Base-by-base conservation (phyloP, 2,329 filamentous ascomycete species). In the Fusarium xyrophilum region DNA sequence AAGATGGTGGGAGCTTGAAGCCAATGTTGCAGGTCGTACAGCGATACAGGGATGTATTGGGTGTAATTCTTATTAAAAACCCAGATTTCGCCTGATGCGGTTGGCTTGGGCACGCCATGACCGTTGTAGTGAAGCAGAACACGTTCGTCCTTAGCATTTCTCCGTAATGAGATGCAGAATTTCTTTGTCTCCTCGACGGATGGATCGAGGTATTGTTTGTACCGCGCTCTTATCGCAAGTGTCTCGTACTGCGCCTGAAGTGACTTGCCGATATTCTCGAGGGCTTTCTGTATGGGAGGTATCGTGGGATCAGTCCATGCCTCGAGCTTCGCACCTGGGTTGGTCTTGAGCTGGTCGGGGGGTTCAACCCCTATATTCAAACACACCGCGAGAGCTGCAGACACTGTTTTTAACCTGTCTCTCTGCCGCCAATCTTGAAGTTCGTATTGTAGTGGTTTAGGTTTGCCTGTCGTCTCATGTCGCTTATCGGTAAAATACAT, bases 401-500 rank as follows among this genome's bases (percentile, higher is more conserved):
- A 97, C 9, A 99, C 94, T 0, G 96, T 99, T 83, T 99, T 99
- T 66, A 98, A 84, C 17, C 96, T 88, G 78, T 99, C 96, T 72
- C 93, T 90, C 92, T 98, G 97, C 61, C 96, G 91, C 96, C 96
- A 99, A 78, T 98, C 96, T 76, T 97, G 92, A 9, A 97, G 82
- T 67, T 88, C 84, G 70, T 87, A 87, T 28, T 82, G 79, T 21
- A 84, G 85, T 54, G 88, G 86, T 76, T 93, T 93, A 19, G 93
- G 93, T 71, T 94, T 93, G 25, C 93, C 96, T 36, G 93, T 95
- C 25, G 93, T 96, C 78, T 98, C 96, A 80, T 99, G 96, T 55
- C 95, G 91, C 80, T 98, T 98, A 80, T 99, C 96, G 68, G 95
- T 97, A 79, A 92, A 99, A 81, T 99, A 99, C 95, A 98, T 98